Evolutionary conservation across 2,329 filamentous ascomycete genomes (phyloP), one percentile per base, ranked within the genome.

Genomic region (Phyllosticta citrichinensis): DNA sequence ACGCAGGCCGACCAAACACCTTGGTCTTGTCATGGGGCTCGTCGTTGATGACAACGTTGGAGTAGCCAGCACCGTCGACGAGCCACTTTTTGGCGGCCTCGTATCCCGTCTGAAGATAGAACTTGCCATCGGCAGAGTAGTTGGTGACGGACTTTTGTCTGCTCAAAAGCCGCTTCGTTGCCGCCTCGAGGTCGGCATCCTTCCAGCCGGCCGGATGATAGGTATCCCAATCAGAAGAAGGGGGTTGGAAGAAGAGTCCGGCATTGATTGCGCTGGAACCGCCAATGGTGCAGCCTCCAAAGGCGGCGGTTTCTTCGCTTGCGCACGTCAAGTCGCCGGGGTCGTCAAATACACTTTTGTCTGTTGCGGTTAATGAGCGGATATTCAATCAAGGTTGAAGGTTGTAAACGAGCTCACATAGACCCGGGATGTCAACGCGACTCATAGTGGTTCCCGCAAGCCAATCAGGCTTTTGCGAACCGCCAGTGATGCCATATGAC

Each of bases 251-350:
- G 67, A 76, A 82, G 1, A 82, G 67, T 9, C 80, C 80, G 5
- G 80, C 80, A 60, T 83, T 83, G 68, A 83, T 80, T 10, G 80
- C 79, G 55, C 77, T 80, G 61, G 75, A 77, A 9, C 80, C 80
- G 5, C 80, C 80, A 14, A 82, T 71, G 0, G 78, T 77, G 66
- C 81, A 83, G 27, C 76, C 81, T 24, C 77, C 74, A 63, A 75
- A 81, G 10, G 74, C 75, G 35, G 74, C 74, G 14, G 78, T 69
- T 8, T 30, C 17, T 3, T 74, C 66, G 8, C 74, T 72, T 2
- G 74, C 63, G 63, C 80, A 82, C 2, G 75, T 66, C 22, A 82
- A 66, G 51, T 73, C 68, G 2, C 74, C 73, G 12, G 68, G 67
- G 6, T 73, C 71, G 20, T 68, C 67, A 66, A 81, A 83, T 62